Evolutionary conservation across 2,329 filamentous ascomycete species (phyloP).

Genomic region (Fusarium siculi): DNA sequence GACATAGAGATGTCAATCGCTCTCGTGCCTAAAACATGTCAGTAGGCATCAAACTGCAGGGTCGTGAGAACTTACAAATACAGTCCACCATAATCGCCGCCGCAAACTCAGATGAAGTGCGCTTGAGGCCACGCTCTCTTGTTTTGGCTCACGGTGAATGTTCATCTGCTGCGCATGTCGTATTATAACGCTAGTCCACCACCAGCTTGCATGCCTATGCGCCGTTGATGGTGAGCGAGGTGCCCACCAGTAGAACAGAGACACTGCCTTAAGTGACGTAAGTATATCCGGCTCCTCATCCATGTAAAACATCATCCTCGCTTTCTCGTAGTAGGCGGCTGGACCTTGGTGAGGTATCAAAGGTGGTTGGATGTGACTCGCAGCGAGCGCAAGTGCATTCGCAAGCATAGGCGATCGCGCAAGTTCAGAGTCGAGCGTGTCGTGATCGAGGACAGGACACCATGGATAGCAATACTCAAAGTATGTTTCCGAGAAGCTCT

Average conservation of each 20-base stretch:
- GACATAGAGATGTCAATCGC: constrained; percentile 53
- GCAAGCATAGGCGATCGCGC: constrained; percentile 49
- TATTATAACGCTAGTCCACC: constrained; percentile 58
- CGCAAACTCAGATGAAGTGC: constrained; percentile 22
- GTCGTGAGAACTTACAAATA: constrained; percentile 13
- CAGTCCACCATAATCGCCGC: constrained; percentile 37
- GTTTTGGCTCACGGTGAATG: constrained; percentile 52
- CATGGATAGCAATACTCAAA: constrained; percentile 55
- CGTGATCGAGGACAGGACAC: constrained; percentile 54
- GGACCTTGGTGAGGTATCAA: constrained; percentile 53
- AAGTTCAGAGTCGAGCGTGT: constrained; percentile 46
- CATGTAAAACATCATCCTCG: constrained; percentile 53
- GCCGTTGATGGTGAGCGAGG: constrained; percentile 51
- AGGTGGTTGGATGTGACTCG: constrained; percentile 55
- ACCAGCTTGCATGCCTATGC: constrained; percentile 55
- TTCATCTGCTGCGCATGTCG: constrained; percentile 57
- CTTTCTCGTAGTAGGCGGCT: constrained; percentile 53
- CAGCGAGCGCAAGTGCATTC: constrained; percentile 53
- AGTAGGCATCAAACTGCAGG: background rate
- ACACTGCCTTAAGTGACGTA: constrained; percentile 50
- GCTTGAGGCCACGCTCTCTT: background rate
- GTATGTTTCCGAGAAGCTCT: constrained; percentile 56
- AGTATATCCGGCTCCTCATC: constrained; percentile 53
- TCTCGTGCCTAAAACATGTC: constrained; percentile 25
- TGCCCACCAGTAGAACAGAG: constrained; percentile 59